Percentiles rank a stretch among this genome's conserved stretches.
Evolutionary conservation across 768 basidiomycete species (phyloP).

Genomic region (Astraeus odoratus): DNA sequence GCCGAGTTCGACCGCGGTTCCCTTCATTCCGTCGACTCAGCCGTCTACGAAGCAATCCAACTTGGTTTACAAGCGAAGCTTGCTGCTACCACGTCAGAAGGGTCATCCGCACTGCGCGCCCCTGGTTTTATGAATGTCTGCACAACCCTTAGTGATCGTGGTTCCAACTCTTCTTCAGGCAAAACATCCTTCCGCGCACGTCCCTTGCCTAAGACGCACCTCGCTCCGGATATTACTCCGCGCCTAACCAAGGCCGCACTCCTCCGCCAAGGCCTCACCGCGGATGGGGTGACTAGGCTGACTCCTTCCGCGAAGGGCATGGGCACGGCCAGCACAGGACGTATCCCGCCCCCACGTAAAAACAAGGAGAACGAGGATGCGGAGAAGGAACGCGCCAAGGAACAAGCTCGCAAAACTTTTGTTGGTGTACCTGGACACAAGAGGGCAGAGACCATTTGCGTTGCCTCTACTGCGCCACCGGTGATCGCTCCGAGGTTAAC

Average conservation of each 20-base stretch:
- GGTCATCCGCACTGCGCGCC: slow-evolving; percentile 16
- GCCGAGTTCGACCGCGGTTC: slow-evolving; percentile 31
- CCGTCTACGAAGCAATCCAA: slow-evolving; percentile 39
- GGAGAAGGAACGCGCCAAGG: slow-evolving; percentile 53
- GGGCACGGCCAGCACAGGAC: slow-evolving; percentile 28
- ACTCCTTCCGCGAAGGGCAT: slow-evolving; percentile 19
- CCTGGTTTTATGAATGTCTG: slow-evolving; percentile 19
- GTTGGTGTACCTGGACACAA: slow-evolving; percentile 80
- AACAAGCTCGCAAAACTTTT: slow-evolving; percentile 57
- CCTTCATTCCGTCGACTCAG: slow-evolving; percentile 39
- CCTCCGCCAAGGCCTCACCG: slow-evolving; percentile 54
- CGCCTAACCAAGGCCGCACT: slow-evolving; percentile 71
- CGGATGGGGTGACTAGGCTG: slow-evolving; percentile 28
- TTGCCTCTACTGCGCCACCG: slow-evolving; percentile 72
- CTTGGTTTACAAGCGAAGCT: slow-evolving; percentile 36
- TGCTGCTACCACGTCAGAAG: slow-evolving; percentile 34
- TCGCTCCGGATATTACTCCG: slow-evolving; percentile 63
- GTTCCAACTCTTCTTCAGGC: slow-evolving; percentile 32
- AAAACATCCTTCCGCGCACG: slow-evolving; percentile 61
- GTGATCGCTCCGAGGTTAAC: slow-evolving; percentile 68
- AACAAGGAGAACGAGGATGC: slow-evolving; percentile 29
- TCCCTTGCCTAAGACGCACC: slow-evolving; percentile 52
- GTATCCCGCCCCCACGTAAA: slow-evolving; percentile 23
- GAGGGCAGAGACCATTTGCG: slow-evolving; percentile 55
- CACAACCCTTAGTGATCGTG: slow-evolving; percentile 27